A percentile compares a stretch with the other conserved stretches of the same genome.
phyloP scores from a whole-genome alignment of 768 basidiomycete species.

The Podaxis sp. region DNA sequence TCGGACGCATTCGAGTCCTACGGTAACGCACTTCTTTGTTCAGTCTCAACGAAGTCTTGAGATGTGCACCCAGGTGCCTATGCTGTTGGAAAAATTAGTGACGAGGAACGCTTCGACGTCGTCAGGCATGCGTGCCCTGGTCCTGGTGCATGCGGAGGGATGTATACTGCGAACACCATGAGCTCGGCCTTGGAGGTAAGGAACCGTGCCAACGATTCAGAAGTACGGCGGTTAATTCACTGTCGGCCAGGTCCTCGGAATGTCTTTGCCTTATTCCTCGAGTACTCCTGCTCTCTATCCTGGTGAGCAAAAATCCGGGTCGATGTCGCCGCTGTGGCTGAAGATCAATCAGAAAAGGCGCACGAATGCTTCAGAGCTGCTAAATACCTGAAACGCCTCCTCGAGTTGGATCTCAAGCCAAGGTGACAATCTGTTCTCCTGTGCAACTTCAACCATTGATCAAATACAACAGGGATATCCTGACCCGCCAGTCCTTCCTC shows the following conservation, averaged over 20 bases:
- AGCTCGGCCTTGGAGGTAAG: conserved; percentile 72
- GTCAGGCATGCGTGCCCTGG: conserved; percentile 85
- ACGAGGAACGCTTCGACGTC: conserved; percentile 82
- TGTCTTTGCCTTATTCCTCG: conserved; percentile 83
- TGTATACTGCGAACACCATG: conserved; percentile 94
- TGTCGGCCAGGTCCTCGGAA: conserved; percentile 56
- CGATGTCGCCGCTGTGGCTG: background rate
- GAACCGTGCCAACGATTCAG: background rate
- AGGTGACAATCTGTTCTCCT: conserved; percentile 33
- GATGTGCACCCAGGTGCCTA: conserved; percentile 55
- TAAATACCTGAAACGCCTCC: conserved; percentile 68
- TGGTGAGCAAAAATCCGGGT: conserved; percentile 34
- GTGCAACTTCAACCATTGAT: background rate
- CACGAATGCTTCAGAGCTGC: conserved; percentile 83
- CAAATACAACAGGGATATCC: conserved; percentile 33
- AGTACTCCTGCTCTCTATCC: conserved; percentile 74
- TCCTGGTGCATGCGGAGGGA: conserved; percentile 82
- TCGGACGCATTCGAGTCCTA: conserved; percentile 85
- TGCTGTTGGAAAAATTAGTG: conserved; percentile 70
- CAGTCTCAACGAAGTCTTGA: background rate
- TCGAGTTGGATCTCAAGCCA: conserved; percentile 83
- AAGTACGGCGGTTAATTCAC: background rate
- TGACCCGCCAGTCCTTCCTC: conserved; percentile 57
- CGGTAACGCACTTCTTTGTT: conserved; percentile 37
- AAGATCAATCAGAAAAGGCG: conserved; percentile 55